Percentiles rank a stretch among this genome's conserved stretches.
phyloP scores from a whole-genome alignment of 2,329 filamentous ascomycete genomes.

The Aspergillus glaucus region DNA sequence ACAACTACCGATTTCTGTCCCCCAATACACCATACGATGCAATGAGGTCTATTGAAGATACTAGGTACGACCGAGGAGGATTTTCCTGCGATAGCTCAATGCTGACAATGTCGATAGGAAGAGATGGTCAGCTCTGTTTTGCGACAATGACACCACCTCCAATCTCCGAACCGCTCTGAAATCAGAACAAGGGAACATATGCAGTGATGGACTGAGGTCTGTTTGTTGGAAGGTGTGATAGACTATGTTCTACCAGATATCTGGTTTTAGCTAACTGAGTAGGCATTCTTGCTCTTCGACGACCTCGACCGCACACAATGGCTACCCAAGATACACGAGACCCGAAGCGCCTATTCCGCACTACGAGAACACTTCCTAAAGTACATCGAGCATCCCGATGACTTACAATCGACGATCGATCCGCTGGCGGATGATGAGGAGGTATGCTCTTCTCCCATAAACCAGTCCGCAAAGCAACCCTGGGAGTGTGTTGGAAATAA shows the following conservation, averaged over 20 bases:
- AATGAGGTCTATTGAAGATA: conserved; percentile 53
- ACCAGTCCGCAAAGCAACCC: background rate
- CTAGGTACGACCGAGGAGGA: conserved; percentile 36
- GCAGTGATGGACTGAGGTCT: conserved; percentile 69
- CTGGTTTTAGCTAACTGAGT: conserved; percentile 10
- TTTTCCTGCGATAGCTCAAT: background rate
- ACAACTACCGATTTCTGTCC: background rate
- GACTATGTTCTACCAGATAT: background rate
- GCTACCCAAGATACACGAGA: conserved; percentile 60
- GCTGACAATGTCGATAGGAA: conserved; percentile 39
- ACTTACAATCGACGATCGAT: conserved; percentile 67
- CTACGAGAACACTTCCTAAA: conserved; percentile 69
- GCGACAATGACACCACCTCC: conserved; percentile 49
- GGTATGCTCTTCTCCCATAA: conserved; percentile 38
- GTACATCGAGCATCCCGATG: conserved; percentile 77
- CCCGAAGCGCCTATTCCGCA: conserved; percentile 66
- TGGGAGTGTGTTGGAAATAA: background rate
- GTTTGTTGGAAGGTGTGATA: conserved; percentile 77
- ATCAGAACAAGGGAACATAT: conserved; percentile 57
- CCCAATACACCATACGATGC: conserved; percentile 12
- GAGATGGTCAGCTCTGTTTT: conserved; percentile 62
- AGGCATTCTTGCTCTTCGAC: conserved; percentile 78
- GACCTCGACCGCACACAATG: conserved; percentile 60
- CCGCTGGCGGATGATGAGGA: conserved; percentile 77
- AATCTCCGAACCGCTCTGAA: conserved; percentile 61